Evolutionary conservation across 1,139 yeast genomes (phyloP), one percentile per base, ranked within the genome.

Genomic region (Kurtzmaniella quercitrusa): DNA sequence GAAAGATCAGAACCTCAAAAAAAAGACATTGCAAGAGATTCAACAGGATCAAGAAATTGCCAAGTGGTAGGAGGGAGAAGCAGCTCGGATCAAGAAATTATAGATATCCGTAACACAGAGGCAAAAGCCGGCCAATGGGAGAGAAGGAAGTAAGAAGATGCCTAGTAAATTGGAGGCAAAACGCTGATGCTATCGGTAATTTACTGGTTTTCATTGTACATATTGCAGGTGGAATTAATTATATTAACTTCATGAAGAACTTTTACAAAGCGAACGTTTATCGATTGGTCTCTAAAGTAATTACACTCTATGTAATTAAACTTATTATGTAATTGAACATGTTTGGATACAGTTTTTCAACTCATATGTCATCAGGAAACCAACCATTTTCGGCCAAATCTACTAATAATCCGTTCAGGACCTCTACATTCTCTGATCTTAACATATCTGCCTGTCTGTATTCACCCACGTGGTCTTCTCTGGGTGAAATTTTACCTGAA

Each of bases 11-110:
- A 67, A 59, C 29, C 40, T 39, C 1, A 65, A 64, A 41, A 51
- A 61, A 33, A 73, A 66, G 48, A 74, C 85, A 2, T 63, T 87
- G 34, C 79, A 75, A 37, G 95, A 87, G 49, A 76, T 86, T 42
- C 89, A 82, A 59, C 81, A 82, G 52, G 95, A 87, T 53, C 88
- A 85, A 55, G 89, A 82, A 56, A 87, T 87, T 65, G 86, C 81
- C 16, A 71, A 65, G 48, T 87, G 95, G 95, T 87, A 94, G 91
- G 84, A 77, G 41, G 81, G 78, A 50, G 95, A 87, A 55, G 71
- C 85, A 34, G 68, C 68, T 17, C 65, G 77, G 41, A 85, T 82
- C 8, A 90, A 84, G 56, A 60, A 58, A 42, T 15, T 21, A 34
- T 27, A 10, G 12, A 38, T 12, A 42, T 37, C 18, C 12, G 18